phyloP scores from a whole-genome alignment of 495 filamentous ascomycete genomes.

The Parathielavia appendiculata region DNA sequence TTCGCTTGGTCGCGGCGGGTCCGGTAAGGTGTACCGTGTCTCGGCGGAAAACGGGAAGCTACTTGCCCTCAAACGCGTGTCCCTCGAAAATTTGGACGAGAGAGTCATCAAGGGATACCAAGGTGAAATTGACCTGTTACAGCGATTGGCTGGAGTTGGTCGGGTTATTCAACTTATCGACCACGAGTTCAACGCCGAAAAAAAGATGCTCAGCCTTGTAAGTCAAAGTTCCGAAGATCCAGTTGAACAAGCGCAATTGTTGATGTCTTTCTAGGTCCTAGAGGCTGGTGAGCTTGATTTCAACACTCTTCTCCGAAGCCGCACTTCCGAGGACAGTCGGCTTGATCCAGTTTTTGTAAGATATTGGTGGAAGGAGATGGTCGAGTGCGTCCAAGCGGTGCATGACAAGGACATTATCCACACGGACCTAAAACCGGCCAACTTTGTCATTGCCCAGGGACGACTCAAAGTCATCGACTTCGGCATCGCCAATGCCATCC shows the following conservation, averaged over 20 bases:
- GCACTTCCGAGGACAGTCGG: slow-evolving; percentile 63
- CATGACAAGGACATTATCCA: slow-evolving; percentile 89
- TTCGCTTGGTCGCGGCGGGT: slow-evolving; percentile 85
- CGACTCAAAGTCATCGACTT: slow-evolving; percentile 88
- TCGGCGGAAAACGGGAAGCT: slow-evolving; percentile 95
- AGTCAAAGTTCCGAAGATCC: slow-evolving; percentile 27
- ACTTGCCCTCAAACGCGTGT: slow-evolving; percentile 88
- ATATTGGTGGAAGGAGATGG: slow-evolving; percentile 98
- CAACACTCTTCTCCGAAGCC: slow-evolving; percentile 69
- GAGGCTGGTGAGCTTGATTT: slow-evolving; percentile 96
- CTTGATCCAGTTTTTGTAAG: slow-evolving; percentile 90
- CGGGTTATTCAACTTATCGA: slow-evolving; percentile 86
- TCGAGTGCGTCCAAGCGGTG: slow-evolving; percentile 86
- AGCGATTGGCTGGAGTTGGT: slow-evolving; percentile 74
- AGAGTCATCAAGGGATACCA: slow-evolving; percentile 81
- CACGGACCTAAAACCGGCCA: slow-evolving; percentile 92
- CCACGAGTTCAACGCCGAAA: slow-evolving; percentile 86
- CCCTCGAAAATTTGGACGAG: slow-evolving; percentile 84
- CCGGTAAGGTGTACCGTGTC: slow-evolving; percentile 88
- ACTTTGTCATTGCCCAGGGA: slow-evolving; percentile 83
- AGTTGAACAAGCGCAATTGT: neutral
- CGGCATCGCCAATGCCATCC: slow-evolving; percentile 94
- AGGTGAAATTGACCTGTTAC: slow-evolving; percentile 91
- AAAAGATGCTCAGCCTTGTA: slow-evolving; percentile 77
- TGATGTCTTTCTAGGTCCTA: slow-evolving; percentile 59